Evolutionary conservation across 495 filamentous ascomycete species (phyloP).

Genomic region (Aspergillus leporis): DNA sequence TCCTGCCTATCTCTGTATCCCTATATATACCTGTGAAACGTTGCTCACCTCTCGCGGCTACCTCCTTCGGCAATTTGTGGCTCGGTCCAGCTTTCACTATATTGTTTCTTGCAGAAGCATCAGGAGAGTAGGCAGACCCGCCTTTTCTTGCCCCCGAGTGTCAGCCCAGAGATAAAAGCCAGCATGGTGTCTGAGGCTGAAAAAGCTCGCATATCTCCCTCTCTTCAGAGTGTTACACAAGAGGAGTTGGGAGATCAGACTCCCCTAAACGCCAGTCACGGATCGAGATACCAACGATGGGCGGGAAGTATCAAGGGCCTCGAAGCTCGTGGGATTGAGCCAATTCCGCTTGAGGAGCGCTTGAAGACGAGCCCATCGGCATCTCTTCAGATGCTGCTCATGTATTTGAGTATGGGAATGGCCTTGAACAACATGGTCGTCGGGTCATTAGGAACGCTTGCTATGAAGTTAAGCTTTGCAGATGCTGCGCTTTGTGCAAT

Average conservation of each 20-base stretch:
- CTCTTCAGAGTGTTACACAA: constrained; percentile 23
- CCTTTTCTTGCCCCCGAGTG: neutral
- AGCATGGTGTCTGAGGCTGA: constrained; percentile 21
- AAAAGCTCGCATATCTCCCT: constrained; percentile 17
- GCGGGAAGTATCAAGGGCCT: constrained; percentile 49
- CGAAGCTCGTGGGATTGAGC: constrained; percentile 69
- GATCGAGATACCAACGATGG: constrained; percentile 30
- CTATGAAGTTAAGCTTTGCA: constrained; percentile 62
- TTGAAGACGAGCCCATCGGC: constrained; percentile 32
- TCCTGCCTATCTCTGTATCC: neutral
- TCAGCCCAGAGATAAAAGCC: neutral
- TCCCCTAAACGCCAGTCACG: neutral
- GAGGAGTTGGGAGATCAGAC: constrained; percentile 11
- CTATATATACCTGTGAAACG: constrained; percentile 11
- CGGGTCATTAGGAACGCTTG: constrained; percentile 66
- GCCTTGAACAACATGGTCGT: constrained; percentile 70
- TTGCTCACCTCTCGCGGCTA: neutral
- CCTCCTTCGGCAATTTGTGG: neutral
- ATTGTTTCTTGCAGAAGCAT: neutral
- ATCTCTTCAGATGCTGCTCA: constrained; percentile 60
- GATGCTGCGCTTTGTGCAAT: constrained; percentile 66
- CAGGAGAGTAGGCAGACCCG: neutral
- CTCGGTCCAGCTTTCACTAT: neutral
- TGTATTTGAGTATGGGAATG: constrained; percentile 77
- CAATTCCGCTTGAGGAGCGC: constrained; percentile 58